phyloP scores from a whole-genome alignment of 1,284 basidiomycete species.

The Kalmanozyma brasiliensis region DNA sequence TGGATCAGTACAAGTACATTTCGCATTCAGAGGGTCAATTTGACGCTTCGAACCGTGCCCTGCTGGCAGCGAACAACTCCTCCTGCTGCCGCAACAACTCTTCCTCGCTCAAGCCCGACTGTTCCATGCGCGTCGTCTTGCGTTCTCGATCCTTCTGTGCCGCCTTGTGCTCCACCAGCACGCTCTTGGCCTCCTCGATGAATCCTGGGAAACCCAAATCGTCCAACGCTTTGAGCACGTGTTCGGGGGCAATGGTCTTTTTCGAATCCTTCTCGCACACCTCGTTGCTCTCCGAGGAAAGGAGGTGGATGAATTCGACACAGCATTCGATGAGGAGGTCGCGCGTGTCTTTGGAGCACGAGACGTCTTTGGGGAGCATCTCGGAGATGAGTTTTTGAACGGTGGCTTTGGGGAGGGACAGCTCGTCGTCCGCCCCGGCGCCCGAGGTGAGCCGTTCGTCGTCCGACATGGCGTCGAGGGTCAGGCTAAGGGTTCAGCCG shows the following conservation, averaged over 20 bases:
- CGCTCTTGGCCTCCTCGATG: conserved; percentile 86
- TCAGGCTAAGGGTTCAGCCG: no score
- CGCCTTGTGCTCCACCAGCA: conserved; percentile 93
- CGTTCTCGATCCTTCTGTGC: conserved; percentile 82
- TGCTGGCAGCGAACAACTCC: conserved; percentile 87
- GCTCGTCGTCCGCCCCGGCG: conserved; percentile 81
- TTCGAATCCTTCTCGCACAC: conserved; percentile 98
- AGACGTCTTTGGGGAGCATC: conserved; percentile 86
- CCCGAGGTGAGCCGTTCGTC: conserved; percentile 76
- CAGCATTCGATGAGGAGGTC: conserved; percentile 97
- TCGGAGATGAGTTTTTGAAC: conserved; percentile 97
- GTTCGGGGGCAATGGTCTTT: conserved; percentile 98
- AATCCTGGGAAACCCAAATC: conserved; percentile 89
- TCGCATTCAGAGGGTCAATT: conserved; percentile 22
- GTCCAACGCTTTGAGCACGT: conserved; percentile 92
- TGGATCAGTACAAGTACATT: conserved; percentile 1
- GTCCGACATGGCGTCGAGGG: conserved; percentile 80
- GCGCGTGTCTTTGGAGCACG: conserved; percentile 92
- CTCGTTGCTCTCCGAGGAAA: conserved; percentile 97
- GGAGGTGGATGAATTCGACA: conserved; percentile 98
- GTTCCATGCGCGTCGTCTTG: conserved; percentile 77
- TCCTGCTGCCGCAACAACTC: conserved; percentile 89
- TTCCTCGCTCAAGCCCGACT: conserved; percentile 89
- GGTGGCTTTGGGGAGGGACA: conserved; percentile 94
- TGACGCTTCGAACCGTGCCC: conserved; percentile 71